phyloP scores from a whole-genome alignment of 352 stramenopile genomes.

The Pythium vanterpoolii region DNA sequence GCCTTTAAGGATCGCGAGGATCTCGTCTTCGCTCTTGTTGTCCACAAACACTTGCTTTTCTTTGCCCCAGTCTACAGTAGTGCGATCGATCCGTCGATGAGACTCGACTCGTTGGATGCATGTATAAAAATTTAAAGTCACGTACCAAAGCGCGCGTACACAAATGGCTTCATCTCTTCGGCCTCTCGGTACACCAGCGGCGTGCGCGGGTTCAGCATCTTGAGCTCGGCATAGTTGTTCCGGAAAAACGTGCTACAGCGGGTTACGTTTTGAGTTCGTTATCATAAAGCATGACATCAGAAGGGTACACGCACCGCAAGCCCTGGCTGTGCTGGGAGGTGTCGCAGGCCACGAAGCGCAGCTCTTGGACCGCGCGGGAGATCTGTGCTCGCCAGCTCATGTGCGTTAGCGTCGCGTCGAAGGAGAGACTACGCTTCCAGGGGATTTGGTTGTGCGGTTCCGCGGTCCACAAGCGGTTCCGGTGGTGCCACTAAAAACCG shows the following conservation, averaged over 20 bases:
- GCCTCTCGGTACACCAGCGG: slow-evolving; percentile 85
- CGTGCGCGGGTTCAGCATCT: slow-evolving; percentile 85
- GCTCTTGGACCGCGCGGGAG: slow-evolving; percentile 78
- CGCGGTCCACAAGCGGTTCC: slow-evolving; percentile 11
- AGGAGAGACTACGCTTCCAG: slow-evolving; percentile 1
- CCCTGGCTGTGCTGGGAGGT: slow-evolving; percentile 82
- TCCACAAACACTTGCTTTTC: slow-evolving; percentile 82
- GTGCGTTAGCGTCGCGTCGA: background rate
- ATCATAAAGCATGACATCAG: background rate
- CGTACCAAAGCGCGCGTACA: slow-evolving; percentile 79
- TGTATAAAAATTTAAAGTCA: background rate
- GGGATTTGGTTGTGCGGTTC: slow-evolving; percentile 6
- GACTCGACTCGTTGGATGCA: too few species aligned
- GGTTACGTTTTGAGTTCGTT: background rate
- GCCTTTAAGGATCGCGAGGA: slow-evolving; percentile 67
- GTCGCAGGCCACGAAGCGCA: slow-evolving; percentile 83
- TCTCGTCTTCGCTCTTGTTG: slow-evolving; percentile 84
- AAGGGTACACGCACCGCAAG: slow-evolving; percentile 49
- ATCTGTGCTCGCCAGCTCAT: slow-evolving; percentile 90
- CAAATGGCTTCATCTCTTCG: slow-evolving; percentile 86
- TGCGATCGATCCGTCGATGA: too few species aligned
- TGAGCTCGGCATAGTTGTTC: slow-evolving; percentile 86
- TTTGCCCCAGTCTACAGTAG: slow-evolving; percentile 63
- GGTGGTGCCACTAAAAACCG: slow-evolving; percentile 10
- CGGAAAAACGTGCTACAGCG: slow-evolving; percentile 77